Evolutionary conservation across 2,329 filamentous ascomycete species (phyloP), one percentile per base, ranked within the genome.

Genomic region (Aspergillus tamarii): DNA sequence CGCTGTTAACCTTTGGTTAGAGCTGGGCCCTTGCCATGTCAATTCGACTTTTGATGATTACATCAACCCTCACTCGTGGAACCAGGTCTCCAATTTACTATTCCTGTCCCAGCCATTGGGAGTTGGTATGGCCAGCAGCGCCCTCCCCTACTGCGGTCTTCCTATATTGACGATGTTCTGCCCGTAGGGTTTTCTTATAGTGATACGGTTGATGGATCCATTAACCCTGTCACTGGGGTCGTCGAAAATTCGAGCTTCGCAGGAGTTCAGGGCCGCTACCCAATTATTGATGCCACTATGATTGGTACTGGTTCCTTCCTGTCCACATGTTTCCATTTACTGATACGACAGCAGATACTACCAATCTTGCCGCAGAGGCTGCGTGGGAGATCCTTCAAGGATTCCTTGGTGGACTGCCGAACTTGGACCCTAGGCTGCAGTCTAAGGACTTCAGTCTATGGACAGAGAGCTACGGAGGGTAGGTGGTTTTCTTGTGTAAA

Each of bases 51-150:
- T 81, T 57, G 74, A 81, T 19, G 77, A 81, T 16, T 76, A 78
- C 67, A 74, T 82, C 72, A 89, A 89, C 70, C 85, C 85, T 5
- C 84, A 87, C 76, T 83, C 83, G 10, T 89, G 85, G 85, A 87
- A 83, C 68, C 83, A 87, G 64, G 82, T 83, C 30, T 85, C 83
- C 41, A 88, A 88, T 71, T 77, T 89, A 74, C 77, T 89, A 11
- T 89, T 88, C 75, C 78, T 89, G 58, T 86, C 85, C 60, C 86
- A 89, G 74, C 87, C 87, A 11, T 78, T 86, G n/a, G 85, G 85
- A 39, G 82, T 84, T 32, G 86, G 86, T 78, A 74, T 53, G 70
- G 19, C 14, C 21, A 30, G 12, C 26, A 12, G 21, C 16, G 1
- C 19, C 19, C 48, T 52, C 14, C 14, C 26, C 23, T 52, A 30